Conservation (phyloP, 2,329 filamentous ascomycete species). For the Gnomoniopsis smithogilvyi region DNA sequence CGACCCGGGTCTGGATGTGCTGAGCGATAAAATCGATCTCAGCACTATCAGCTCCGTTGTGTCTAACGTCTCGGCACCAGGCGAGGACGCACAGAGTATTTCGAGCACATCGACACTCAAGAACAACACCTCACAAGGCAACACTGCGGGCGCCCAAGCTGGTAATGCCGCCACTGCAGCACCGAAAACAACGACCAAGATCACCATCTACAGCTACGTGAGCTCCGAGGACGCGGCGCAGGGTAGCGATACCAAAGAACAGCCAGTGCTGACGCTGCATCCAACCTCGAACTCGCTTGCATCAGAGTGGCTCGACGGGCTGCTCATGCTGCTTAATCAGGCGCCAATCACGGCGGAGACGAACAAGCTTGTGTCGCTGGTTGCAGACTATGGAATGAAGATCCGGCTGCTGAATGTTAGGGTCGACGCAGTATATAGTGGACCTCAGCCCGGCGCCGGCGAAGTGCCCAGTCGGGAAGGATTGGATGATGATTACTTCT, state of each 20-base stretch:
- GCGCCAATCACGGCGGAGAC: conserved; percentile 97
- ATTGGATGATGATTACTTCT: conserved; percentile 90
- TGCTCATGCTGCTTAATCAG: conserved; percentile 93
- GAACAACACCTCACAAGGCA: conserved; percentile 21
- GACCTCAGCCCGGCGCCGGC: conserved; percentile 65
- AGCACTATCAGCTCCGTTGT: conserved; percentile 87
- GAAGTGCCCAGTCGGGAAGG: conserved; percentile 79
- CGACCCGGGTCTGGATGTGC: conserved; percentile 68
- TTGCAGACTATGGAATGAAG: conserved; percentile 88
- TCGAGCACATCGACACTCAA: conserved; percentile 41
- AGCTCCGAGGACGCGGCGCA: conserved; percentile 36
- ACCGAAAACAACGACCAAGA: conserved; percentile 67
- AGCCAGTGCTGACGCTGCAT: conserved; percentile 76
- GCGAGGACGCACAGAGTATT: conserved; percentile 46
- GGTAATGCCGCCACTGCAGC: conserved; percentile 9
- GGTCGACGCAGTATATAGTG: conserved; percentile 72
- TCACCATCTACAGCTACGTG: conserved; percentile 80
- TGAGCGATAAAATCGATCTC: conserved; percentile 83
- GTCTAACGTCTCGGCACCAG: conserved; percentile 78
- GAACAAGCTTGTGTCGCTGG: conserved; percentile 79
- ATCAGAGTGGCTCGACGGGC: conserved; percentile 93
- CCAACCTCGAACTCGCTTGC: conserved; percentile 78
- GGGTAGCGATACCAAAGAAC: conserved; percentile 53
- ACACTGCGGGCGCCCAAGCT: background rate
- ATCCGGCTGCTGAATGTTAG: conserved; percentile 88